These are phyloP conservation scores for Psilocybe cubensis DNA, from an alignment of 768 basidiomycete species.

Conservation along the genomic window DNA sequence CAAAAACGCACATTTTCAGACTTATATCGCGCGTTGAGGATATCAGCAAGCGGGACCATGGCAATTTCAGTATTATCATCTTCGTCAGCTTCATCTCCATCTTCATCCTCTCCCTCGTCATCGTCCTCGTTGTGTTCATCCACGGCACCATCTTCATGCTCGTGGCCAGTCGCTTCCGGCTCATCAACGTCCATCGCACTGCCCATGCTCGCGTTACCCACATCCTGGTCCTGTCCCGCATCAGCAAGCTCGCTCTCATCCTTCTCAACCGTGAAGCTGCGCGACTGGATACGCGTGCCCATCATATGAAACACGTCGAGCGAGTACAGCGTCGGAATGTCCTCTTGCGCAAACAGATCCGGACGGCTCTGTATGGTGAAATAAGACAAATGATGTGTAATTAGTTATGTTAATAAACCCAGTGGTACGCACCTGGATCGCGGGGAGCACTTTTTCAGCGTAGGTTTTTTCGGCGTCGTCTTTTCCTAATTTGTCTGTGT, in stretches of 20 bases:
- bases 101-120: conserved; percentile 39
- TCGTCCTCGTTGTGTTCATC: conserved; percentile 25
- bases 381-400: neutral
- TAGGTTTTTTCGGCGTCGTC: conserved; percentile 82
- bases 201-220: conserved; percentile 34
- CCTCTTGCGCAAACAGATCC: conserved; percentile 67
- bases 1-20: conserved; percentile 73
- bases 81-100: conserved; percentile 41
- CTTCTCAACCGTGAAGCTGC: conserved; percentile 85
- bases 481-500: conserved; percentile 84
- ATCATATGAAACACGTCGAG: conserved; percentile 82
- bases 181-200: conserved; percentile 48
- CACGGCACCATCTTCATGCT: neutral
- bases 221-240: conserved; percentile 21
- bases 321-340: conserved; percentile 56
- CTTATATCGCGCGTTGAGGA: conserved; percentile 88
- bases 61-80: conserved; percentile 63
- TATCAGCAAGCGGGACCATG: conserved; percentile 97
- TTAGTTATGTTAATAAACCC: neutral
- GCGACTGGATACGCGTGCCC: conserved; percentile 90
- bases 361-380: conserved; percentile 64
- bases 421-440: conserved; percentile 59
- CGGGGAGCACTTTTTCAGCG: conserved; percentile 64
- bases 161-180: conserved; percentile 5
- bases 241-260: conserved; percentile 39